These are phyloP conservation scores for Thelonectria blattea DNA, from an alignment of 2,329 filamentous ascomycete genomes.

Conservation along the genomic window DNA sequence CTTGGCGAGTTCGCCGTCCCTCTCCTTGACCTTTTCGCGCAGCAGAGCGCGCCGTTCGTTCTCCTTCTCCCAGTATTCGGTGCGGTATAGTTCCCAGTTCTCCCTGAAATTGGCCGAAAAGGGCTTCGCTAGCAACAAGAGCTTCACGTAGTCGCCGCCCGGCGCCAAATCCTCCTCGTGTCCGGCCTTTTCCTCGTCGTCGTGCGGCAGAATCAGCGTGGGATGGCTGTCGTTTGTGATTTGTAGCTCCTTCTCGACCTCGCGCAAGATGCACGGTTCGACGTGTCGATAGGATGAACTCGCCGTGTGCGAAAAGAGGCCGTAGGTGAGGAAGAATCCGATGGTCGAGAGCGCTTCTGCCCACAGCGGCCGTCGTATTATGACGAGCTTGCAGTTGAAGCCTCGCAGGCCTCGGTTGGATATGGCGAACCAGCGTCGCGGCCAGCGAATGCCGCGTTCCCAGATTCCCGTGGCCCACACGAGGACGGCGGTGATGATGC, in stretches of 20 bases:
- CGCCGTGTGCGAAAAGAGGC: slow-evolving; percentile 69
- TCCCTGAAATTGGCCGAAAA: slow-evolving; percentile 95
- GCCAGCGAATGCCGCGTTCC: slow-evolving; percentile 94
- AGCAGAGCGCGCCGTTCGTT: slow-evolving; percentile 85
- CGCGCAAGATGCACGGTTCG: slow-evolving; percentile 66
- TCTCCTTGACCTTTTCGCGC: slow-evolving; percentile 70
- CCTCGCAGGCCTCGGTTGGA: slow-evolving; percentile 88
- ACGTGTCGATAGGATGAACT: slow-evolving; percentile 79
- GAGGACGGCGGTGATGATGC: slow-evolving; percentile 82
- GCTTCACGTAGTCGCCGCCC: slow-evolving; percentile 89
- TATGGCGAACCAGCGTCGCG: slow-evolving; percentile 85
- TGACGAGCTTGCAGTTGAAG: slow-evolving; percentile 96
- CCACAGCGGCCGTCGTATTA: slow-evolving; percentile 84
- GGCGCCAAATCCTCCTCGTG: slow-evolving; percentile 90
- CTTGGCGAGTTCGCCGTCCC: slow-evolving; percentile 71
- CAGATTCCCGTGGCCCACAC: slow-evolving; percentile 97
- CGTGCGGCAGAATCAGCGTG: slow-evolving; percentile 49
- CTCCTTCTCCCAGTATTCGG: slow-evolving; percentile 96
- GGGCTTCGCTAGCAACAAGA: slow-evolving; percentile 89
- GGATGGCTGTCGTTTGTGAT: slow-evolving; percentile 50
- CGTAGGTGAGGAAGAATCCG: slow-evolving; percentile 80
- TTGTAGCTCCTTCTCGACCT: slow-evolving; percentile 65
- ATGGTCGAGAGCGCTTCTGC: slow-evolving; percentile 75
- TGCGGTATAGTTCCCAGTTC: slow-evolving; percentile 94
- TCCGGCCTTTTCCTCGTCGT: slow-evolving; percentile 68